Evolutionary conservation across 768 basidiomycete species (phyloP).

Genomic region (Amanita rubescens): DNA sequence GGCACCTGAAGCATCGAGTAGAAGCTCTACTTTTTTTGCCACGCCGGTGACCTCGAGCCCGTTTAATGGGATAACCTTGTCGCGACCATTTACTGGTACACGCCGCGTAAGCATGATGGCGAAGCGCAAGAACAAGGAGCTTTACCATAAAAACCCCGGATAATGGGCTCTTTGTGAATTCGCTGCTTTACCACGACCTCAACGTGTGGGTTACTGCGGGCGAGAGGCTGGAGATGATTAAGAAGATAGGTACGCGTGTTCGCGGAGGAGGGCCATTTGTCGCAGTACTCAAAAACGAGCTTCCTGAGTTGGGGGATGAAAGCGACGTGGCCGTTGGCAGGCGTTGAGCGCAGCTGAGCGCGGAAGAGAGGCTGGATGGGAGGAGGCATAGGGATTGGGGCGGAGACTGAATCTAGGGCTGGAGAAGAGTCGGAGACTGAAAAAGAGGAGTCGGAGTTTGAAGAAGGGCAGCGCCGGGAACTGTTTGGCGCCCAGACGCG

Average conservation of each 20-base stretch:
- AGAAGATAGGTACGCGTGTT: constrained; percentile 65
- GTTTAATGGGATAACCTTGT: constrained; percentile 82
- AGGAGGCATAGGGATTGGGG: constrained; percentile 12
- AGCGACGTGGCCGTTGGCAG: constrained; percentile 66
- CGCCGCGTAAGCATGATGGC: constrained; percentile 13
- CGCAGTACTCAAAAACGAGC: constrained; percentile 84
- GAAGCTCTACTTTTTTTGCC: constrained; percentile 69
- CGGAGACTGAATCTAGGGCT: constrained; percentile 6
- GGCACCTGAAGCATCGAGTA: constrained; percentile 82
- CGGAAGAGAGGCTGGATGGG: constrained; percentile 28
- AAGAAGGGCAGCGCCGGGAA: background rate
- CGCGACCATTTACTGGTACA: constrained; percentile 69
- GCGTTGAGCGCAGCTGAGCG: constrained; percentile 44
- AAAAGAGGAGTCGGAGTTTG: constrained; percentile 8
- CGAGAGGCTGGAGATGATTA: constrained; percentile 56
- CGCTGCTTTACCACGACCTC: constrained; percentile 79
- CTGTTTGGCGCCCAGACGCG: constrained; percentile 1
- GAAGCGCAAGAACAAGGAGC: constrained; percentile 7
- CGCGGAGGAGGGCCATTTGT: constrained; percentile 70
- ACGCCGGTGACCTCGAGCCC: constrained; percentile 68
- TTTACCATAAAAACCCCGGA: constrained; percentile 76
- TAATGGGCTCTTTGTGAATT: constrained; percentile 68
- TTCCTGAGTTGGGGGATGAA: constrained; percentile 80
- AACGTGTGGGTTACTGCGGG: constrained; percentile 70
- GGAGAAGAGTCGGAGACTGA: background rate